Evolutionary conservation across 768 basidiomycete species (phyloP).

Genomic region (Amanita phalloides): DNA sequence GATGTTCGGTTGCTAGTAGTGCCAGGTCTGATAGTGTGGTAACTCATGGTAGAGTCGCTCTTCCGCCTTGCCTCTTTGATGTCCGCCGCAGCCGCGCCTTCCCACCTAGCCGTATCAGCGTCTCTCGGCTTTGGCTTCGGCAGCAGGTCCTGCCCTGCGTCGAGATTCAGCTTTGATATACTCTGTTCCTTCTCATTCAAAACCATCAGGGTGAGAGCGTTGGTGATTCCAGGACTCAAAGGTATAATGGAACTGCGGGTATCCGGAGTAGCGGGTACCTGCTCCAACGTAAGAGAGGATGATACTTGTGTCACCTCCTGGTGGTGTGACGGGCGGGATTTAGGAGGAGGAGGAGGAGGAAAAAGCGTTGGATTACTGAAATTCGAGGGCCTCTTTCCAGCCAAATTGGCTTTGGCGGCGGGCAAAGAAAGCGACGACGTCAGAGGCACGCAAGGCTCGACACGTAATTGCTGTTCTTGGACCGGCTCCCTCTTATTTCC

Average conservation of each 20-base stretch:
- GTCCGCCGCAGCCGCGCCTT: conserved; percentile 14
- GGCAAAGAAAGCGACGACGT: conserved; percentile 1
- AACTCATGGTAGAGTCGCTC: conserved; percentile 76
- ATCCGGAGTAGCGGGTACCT: conserved; percentile 13
- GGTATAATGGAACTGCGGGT: conserved; percentile 43
- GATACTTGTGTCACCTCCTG: conserved; percentile 4
- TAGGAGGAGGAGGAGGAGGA: conserved; percentile 26
- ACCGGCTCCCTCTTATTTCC: background rate
- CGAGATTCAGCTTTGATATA: conserved; percentile 8
- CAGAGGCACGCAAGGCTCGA: conserved; percentile 1
- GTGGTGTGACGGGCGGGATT: conserved; percentile 18
- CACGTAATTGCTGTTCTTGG: conserved; percentile 3
- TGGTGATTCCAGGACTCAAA: conserved; percentile 44
- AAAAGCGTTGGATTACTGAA: conserved; percentile 1
- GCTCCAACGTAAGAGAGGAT: conserved; percentile 6
- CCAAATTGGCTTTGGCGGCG: background rate
- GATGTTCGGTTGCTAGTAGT: conserved; percentile 37
- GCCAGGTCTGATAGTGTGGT: conserved; percentile 57
- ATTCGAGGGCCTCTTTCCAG: background rate
- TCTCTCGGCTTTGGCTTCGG: conserved; percentile 8
- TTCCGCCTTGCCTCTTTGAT: conserved; percentile 69
- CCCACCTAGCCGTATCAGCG: conserved; percentile 12
- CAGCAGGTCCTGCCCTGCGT: conserved; percentile 12
- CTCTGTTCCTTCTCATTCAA: conserved; percentile 14
- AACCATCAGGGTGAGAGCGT: conserved; percentile 45